Evolutionary conservation across 2,329 filamentous ascomycete species (phyloP), one percentile per base, ranked within the genome.

Genomic region (Lachnum nothofagi): DNA sequence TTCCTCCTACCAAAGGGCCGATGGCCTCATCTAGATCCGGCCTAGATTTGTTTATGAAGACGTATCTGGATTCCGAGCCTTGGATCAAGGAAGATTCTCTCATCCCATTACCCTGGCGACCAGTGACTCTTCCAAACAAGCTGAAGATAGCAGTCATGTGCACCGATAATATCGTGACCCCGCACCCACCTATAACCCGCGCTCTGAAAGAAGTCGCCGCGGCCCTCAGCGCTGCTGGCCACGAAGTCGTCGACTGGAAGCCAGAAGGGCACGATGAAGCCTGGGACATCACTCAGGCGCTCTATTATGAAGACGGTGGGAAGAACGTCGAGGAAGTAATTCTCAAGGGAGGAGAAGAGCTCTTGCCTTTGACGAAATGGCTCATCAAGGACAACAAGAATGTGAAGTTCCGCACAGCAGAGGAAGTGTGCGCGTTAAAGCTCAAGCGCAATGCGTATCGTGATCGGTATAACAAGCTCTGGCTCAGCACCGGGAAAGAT

Each of bases 81-180:
- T 78, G 76, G 74, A 61, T 67, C 1, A 55, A 68, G 20, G 77
- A 80, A 43, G 73, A 75, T 3, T 73, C 72, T 39, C 69, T 72
- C 41, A 58, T 77, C 0, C 73, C 73, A 1, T 69, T 78, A 2
- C 73, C 75, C 0, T 80, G 76, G 76, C 53, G 54, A 22, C 53
- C 58, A 6, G 44, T 48, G 10, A 44, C 66, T 63, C 61, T 53
- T 27, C 2, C 68, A 65, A 3, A 63, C 62, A 78, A 74, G 52
- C 66, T 83, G 2, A 79, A 76, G 55, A 70, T 86, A n/a, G 82
- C 74, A 0, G 70, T 80, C 2, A 66, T 80, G 44, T 72, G 74
- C 68, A 70, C 76, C 60, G 79, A 83, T 48, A 75, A 72, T 0
- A 68, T 82, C 12, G 75, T 82, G 0, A 71, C 68, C 50, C 77